Evolutionary conservation across 2,329 filamentous ascomycete genomes (phyloP), one percentile per base, ranked within the genome.

Genomic region (Hypomyces perniciosus): DNA sequence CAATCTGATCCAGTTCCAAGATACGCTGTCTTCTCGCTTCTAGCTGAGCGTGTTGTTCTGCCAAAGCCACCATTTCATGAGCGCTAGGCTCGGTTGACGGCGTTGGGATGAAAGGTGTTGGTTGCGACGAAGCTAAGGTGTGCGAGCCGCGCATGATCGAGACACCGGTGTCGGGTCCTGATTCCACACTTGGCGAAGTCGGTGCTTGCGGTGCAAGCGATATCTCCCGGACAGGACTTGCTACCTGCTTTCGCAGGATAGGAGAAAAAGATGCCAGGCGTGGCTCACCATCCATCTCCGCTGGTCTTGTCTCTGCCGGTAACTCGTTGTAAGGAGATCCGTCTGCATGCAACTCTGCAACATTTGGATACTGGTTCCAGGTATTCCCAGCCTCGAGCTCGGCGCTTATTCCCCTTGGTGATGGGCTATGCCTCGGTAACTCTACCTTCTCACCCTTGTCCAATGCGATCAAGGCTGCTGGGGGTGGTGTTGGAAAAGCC

Each of bases 1-100:
- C 48, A 40, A 51, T 46, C 28, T 42, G 33, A 33, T 51, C 48
- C 28, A 51, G 42, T 28, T 51, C 48, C 42, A 51, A 37, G 9
- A 46, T 29, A 33, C 48, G 26, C 29, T 40, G 42, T 40, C 29
- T 51, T 26, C 48, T 41, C 7, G 20, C 30, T 35, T 51, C 48
- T 10, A 51, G 34, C n/a, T 51, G 28, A 7, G 42, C 30, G 28
- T 51, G 43, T 29, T 51, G 42, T 27, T 45, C 34, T 35, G 26
- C n/a, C 7, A 51, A 35, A 5, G 39, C 39, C 8, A 10, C 46
- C 13, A 49, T 42, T 26, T 49, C 46, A 9, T 49, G 28, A 13
- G 46, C n/a, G 34, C 30, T 42, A n/a, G 39, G 46, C 20, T 49
- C 38, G 12, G 38, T 29, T 34, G 38, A 27, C 8, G 12, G 8